Conservation (phyloP, 495 filamentous ascomycete genomes). For the Neurospora sublineolata region DNA sequence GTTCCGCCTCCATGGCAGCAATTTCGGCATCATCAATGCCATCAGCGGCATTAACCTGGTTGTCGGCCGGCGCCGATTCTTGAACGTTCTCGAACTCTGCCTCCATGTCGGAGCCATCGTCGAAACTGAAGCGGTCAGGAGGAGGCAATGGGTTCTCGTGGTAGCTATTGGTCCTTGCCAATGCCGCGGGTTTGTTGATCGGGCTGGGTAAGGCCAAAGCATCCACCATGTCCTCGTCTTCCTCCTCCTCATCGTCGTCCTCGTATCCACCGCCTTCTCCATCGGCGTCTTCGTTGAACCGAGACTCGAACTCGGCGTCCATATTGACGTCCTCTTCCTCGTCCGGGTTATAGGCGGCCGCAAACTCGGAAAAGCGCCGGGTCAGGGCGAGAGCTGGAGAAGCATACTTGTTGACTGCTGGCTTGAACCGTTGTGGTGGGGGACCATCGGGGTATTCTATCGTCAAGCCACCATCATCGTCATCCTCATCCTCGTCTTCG, state of each 20-base stretch:
- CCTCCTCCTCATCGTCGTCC: constrained; percentile 16
- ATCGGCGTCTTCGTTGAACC: constrained; percentile 2
- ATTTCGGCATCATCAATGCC: constrained; percentile 19
- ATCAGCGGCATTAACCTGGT: background rate
- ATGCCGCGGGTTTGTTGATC: constrained; percentile 10
- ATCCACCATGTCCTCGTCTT: constrained; percentile 15
- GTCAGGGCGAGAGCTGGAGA: constrained; percentile 24
- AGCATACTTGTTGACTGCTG: constrained; percentile 19
- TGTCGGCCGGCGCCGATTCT: background rate
- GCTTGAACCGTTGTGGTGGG: constrained; percentile 9
- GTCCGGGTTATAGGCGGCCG: constrained; percentile 20
- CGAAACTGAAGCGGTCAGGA: background rate
- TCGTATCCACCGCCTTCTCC: background rate
- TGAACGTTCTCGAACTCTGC: constrained; percentile 21
- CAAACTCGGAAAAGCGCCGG: constrained; percentile 32
- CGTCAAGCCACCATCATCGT: constrained; percentile 33
- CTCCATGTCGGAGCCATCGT: constrained; percentile 23
- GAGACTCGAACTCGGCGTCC: constrained; percentile 19
- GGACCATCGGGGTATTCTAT: constrained; percentile 35
- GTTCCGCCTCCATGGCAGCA: constrained; percentile 32
- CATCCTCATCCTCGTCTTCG: constrained; percentile 33
- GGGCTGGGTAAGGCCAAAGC: constrained; percentile 24
- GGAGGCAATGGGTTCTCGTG: background rate
- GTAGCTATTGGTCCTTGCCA: background rate
- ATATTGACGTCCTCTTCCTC: constrained; percentile 28